Evolutionary conservation across 805 yeast species (phyloP), one percentile per base, ranked within the genome.

Genomic region (Kodamaea hsintzibuensis): DNA sequence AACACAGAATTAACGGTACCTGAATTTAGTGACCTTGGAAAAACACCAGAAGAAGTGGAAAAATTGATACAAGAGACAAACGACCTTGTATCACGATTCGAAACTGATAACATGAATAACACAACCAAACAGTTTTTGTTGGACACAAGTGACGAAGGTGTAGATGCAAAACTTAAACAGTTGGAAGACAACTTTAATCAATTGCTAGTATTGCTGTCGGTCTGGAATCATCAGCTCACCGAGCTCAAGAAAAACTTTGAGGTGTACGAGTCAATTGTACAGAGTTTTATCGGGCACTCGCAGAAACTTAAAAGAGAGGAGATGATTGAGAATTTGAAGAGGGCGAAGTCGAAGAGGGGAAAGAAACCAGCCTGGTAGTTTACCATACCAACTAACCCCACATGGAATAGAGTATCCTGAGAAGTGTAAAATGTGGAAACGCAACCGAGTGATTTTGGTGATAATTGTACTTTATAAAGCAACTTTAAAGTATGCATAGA

Each of bases 201-300:
- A 45, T 61, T 76, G 38, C 37, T 70, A 1, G 53, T 55, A 47
- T 60, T 76, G 46, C 58, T 70, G 49, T 66, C 75, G 50, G 72
- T 81, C 9, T 85, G 92, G 88, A 75, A 76, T 48, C 68, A 79
- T 56, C 74, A 80, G 55, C 73, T 80, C 47, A 65, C 67, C 37
- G 83, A 78, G 7, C 70, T 85, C 16, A 73, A 73, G 53, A 79
- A 77, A 43, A 96, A 91, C 66, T 88, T 89, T 62, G 81, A 80
- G 35, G 82, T 92, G 13, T 91, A 86, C 65, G 96, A 93, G 61
- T 80, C 86, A 2, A 96, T 95, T 60, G 91, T 95, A 42, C 96
- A 91, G 64, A 91, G 90, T 62, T 73, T 92, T 60, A 89, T 92
- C 13, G 98, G 96, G 7, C 91, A 92, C 66, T 88, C 96, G 6